phyloP scores from a whole-genome alignment of 164 flowering plant species.

The Magnolia changhungtana region DNA sequence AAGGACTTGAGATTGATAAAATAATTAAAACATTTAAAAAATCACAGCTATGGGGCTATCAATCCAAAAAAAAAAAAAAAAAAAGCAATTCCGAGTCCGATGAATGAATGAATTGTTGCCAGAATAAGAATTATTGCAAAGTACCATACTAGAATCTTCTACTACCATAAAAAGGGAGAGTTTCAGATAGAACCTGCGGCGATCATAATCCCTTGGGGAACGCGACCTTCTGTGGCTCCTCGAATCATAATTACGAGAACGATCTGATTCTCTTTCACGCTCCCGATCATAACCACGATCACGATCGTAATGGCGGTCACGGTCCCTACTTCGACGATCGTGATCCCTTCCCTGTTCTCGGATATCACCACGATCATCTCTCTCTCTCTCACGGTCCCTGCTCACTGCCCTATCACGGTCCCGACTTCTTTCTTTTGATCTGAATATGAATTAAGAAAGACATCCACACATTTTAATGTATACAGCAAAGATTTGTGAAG shows the following conservation, averaged over 20 bases:
- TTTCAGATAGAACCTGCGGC: constrained; percentile 38
- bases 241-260: constrained; percentile 63
- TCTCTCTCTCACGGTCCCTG: constrained; percentile 33
- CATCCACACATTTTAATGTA: not conserved
- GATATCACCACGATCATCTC: constrained; percentile 53
- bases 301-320: constrained; percentile 58
- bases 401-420: constrained; percentile 39
- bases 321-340: constrained; percentile 63
- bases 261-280: constrained; percentile 45
- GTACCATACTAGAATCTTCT: not conserved
- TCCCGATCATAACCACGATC: constrained; percentile 58
- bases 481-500: not conserved
- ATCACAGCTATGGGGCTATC: too few relatives aligned
- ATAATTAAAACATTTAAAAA: too few relatives aligned
- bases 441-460: constrained; percentile 14
- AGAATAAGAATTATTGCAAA: too few relatives aligned
- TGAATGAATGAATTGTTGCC: too few relatives aligned
- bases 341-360: constrained; percentile 58
- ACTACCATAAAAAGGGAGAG: not conserved
- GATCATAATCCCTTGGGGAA: constrained; percentile 80
- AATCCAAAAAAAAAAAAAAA: too few relatives aligned
- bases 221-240: constrained; percentile 61
- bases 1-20: too few relatives aligned
- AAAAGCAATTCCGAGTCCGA: too few relatives aligned
- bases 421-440: constrained; percentile 72